These are phyloP conservation scores for Ceratocystis cubensis DNA, from an alignment of 2,329 filamentous ascomycete genomes.

Conservation along the genomic window DNA sequence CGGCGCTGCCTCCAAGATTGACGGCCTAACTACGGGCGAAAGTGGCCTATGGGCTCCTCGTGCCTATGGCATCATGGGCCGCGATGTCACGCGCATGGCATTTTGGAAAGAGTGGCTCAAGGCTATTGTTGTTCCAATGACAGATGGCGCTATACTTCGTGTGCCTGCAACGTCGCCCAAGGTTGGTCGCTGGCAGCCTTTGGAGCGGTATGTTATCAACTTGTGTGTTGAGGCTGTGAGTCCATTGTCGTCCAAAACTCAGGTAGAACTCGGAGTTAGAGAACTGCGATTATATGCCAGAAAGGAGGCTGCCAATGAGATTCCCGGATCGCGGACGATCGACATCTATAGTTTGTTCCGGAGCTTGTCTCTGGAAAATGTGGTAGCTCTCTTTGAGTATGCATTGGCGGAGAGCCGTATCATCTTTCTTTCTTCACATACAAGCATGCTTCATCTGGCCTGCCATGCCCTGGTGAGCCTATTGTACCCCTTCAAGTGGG, in stretches of 20 bases:
- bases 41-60: constrained; percentile 92
- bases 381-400: constrained; percentile 86
- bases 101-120: constrained; percentile 99
- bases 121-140: constrained; percentile 91
- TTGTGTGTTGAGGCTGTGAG: constrained; percentile 89
- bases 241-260: constrained; percentile 84
- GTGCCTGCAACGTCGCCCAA: constrained; percentile 81
- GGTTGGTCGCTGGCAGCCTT: constrained; percentile 86
- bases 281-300: constrained; percentile 85
- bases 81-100: constrained; percentile 66
- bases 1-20: constrained; percentile 91
- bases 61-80: constrained; percentile 82
- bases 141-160: constrained; percentile 66
- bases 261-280: constrained; percentile 81
- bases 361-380: constrained; percentile 78
- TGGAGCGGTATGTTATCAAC: constrained; percentile 95
- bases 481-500: constrained; percentile 84
- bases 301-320: constrained; percentile 83
- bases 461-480: constrained; percentile 76
- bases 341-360: constrained; percentile 91
- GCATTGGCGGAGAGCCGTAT: constrained; percentile 87
- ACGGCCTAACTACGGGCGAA: constrained; percentile 87
- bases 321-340: constrained; percentile 79
- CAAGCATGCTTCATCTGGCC: constrained; percentile 87
- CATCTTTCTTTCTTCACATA: constrained; percentile 90